A percentile compares a stretch with the other conserved stretches of the same genome.
phyloP scores from a whole-genome alignment of 2,329 filamentous ascomycete genomes.

The Cryphonectria parasitica region DNA sequence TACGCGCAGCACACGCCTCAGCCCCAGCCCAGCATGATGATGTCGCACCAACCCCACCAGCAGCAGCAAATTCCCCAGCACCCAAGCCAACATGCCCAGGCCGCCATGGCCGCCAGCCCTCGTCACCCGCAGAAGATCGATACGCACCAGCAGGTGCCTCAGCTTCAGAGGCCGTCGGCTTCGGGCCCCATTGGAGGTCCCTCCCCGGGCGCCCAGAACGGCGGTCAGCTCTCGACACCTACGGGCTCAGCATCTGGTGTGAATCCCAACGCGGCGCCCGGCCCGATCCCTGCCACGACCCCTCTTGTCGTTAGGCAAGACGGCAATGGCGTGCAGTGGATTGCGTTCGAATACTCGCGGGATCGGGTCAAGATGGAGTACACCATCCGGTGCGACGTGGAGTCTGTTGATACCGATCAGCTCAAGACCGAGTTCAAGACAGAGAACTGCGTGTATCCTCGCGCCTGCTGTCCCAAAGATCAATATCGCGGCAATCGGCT shows the following conservation, averaged over 20 bases:
- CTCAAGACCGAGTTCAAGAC: constrained; percentile 90
- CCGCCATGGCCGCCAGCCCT: constrained; percentile 64
- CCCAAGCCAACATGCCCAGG: constrained; percentile 58
- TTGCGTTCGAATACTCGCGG: constrained; percentile 96
- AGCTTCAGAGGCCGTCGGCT: constrained; percentile 58
- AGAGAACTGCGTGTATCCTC: constrained; percentile 96
- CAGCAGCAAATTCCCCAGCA: constrained; percentile 62
- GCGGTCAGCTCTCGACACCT: constrained; percentile 42
- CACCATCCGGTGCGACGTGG: constrained; percentile 96
- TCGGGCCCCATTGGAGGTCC: constrained; percentile 50
- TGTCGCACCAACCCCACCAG: constrained; percentile 62
- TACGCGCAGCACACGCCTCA: constrained; percentile 68
- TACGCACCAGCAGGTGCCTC: constrained; percentile 59
- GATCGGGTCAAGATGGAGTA: constrained; percentile 99
- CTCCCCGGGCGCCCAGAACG: constrained; percentile 27
- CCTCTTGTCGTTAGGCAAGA: constrained; percentile 93
- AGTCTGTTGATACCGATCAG: constrained; percentile 90
- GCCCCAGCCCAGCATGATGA: constrained; percentile 68
- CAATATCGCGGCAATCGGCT: constrained; percentile 95
- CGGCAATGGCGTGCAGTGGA: constrained; percentile 97
- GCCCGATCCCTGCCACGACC: constrained; percentile 94
- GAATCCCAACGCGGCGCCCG: constrained; percentile 89
- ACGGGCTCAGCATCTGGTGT: constrained; percentile 58
- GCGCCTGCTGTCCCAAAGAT: constrained; percentile 92
- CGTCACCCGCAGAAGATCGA: constrained; percentile 63